Base-by-base conservation (phyloP, 179 eudicot genomes). In the Silene noctiflora region DNA sequence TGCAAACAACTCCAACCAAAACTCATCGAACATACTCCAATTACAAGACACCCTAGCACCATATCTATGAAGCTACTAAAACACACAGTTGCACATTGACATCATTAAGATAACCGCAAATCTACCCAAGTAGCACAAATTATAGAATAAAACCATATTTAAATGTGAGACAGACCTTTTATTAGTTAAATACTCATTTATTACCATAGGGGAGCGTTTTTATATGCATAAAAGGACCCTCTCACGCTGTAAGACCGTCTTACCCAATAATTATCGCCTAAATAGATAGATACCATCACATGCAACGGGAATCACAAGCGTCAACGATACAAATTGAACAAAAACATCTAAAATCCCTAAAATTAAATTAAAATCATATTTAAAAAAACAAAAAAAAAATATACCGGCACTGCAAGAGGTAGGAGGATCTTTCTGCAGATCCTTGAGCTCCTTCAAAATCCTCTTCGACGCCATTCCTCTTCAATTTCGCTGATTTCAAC, bases 381-480 rank as follows among this genome's bases (percentile, higher is more conserved):
- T 31, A 33, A 66, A 33, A 66, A 33, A 66, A 29, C 12, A 4
- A 16, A n/a, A n/a, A 44, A 42, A 33, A 13, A 16, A 19, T 31
- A 68, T 68, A 68, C 72, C 72, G 42, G 72, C 72, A 42, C 72
- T 68, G 72, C 72, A 68, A 19, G 72, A 68, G 22, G 72, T 68
- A 19, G 72, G 72, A 42, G 72, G 72, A 68, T 68, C 72, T 44
- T 68, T 68, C 29, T 68, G 72, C 2, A 68, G 72, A 68, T 68
- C 72, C 72, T 68, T 68, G 17, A 68, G 72, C 29, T 68, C 72
- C 56, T 68, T 68, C 72, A 68, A 68, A 4, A 68, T 68, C 72
- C 91, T 85, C 81, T 88, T 88, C 25, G 91, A 87, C 14, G 91
- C 91, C 91, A 87, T 87, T 72, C 75, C 44, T 6, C 46, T 56